Conservation (phyloP, 2,329 filamentous ascomycete genomes). For the Arthrobotrys megalospora region DNA sequence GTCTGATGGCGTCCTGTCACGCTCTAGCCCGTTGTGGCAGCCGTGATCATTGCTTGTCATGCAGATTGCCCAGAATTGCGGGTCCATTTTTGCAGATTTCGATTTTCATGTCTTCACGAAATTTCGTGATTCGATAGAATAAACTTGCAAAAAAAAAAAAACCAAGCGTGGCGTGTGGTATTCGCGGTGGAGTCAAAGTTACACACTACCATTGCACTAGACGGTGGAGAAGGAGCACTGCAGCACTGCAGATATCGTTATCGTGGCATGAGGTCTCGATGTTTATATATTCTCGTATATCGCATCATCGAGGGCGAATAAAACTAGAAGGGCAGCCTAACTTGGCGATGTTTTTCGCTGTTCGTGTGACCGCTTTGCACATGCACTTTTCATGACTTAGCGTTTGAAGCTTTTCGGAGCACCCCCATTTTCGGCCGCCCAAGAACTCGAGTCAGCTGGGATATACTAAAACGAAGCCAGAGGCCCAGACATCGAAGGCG, state of each 20-base stretch:
- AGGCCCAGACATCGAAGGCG: too few species aligned
- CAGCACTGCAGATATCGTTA: slow-evolving; percentile 18
- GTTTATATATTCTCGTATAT: slow-evolving; percentile 26
- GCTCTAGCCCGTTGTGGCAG: slow-evolving; percentile 42
- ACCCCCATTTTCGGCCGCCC: background rate
- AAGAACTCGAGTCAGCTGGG: background rate
- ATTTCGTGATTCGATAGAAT: background rate
- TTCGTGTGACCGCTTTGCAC: slow-evolving; percentile 20
- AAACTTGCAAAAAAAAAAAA: slow-evolving; percentile 8
- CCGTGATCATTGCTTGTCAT: slow-evolving; percentile 23
- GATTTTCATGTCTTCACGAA: slow-evolving; percentile 7
- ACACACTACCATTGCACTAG: slow-evolving; percentile 7
- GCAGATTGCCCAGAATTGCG: slow-evolving; percentile 14
- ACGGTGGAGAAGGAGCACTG: slow-evolving; percentile 5
- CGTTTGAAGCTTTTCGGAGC: background rate
- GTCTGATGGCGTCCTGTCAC: slow-evolving; percentile 51
- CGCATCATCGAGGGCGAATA: slow-evolving; percentile 29
- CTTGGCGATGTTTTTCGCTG: slow-evolving; percentile 14
- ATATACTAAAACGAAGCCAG: too few species aligned
- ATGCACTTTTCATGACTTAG: background rate
- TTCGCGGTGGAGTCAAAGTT: slow-evolving; percentile 6
- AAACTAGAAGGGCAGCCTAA: slow-evolving; percentile 27
- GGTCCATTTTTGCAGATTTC: slow-evolving; percentile 6
- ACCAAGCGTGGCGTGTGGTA: slow-evolving; percentile 22
- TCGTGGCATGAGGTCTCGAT: slow-evolving; percentile 25